phyloP scores from a whole-genome alignment of 139 green algal genomes.

The Chlorella ohadii region DNA sequence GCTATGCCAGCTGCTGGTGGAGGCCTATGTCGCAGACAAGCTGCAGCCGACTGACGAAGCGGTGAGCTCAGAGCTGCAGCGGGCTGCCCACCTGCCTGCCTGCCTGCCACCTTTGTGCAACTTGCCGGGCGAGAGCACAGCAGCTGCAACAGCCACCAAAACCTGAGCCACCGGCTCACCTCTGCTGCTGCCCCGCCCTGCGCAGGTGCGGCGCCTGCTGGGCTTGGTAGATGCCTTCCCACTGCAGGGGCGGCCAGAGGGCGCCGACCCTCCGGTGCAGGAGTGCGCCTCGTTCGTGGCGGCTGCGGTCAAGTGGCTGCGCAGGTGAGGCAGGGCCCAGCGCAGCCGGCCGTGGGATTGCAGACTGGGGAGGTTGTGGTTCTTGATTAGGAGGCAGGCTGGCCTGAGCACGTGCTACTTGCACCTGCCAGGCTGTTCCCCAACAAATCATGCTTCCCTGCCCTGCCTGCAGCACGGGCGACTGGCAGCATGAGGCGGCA shows the following conservation, averaged over 20 bases:
- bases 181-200: too few species aligned
- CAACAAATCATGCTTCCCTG: too few species aligned
- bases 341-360: too few species aligned
- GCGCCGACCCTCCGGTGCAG: slow-evolving; percentile 25
- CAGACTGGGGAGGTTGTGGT: too few species aligned
- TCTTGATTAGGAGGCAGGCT: too few species aligned
- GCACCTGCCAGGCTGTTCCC: too few species aligned
- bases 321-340: slow-evolving; percentile 27
- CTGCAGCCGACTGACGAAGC: background rate
- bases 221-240: slow-evolving; percentile 36
- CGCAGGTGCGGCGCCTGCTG: background rate
- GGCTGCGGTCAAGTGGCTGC: slow-evolving; percentile 28
- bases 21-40: slow-evolving; percentile 35
- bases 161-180: too few species aligned
- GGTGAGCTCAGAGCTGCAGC: background rate
- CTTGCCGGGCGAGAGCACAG: too few species aligned
- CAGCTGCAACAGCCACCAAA: too few species aligned
- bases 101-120: too few species aligned
- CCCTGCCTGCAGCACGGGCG: background rate
- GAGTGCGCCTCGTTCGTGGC: slow-evolving; percentile 10
- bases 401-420: too few species aligned
- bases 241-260: background rate
- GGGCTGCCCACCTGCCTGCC: too few species aligned
- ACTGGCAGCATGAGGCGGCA: slow-evolving; percentile 9
- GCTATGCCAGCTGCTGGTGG: slow-evolving; percentile 41